Percentiles rank a stretch among this genome's conserved stretches.
phyloP scores from a whole-genome alignment of 768 basidiomycete genomes.

The Psilocybe cubensis region DNA sequence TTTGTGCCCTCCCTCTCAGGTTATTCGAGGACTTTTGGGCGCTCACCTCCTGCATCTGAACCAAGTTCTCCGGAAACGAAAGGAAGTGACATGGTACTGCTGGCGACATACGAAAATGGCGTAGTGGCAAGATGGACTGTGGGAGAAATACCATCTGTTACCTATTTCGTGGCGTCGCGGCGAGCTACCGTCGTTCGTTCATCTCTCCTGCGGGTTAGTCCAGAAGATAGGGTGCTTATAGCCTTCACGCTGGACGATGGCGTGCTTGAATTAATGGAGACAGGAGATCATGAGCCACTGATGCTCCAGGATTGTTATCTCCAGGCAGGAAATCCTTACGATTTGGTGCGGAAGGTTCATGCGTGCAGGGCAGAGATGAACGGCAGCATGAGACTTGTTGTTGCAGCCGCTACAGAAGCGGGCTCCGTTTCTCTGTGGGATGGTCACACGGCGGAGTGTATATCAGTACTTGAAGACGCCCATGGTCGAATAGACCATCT shows the following conservation, averaged over 20 bases:
- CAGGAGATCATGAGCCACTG: slow-evolving; percentile 44
- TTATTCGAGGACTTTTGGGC: slow-evolving; percentile 13
- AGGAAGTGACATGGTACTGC: slow-evolving; percentile 31
- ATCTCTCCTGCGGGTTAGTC: slow-evolving; percentile 50
- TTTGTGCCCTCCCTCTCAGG: slow-evolving; percentile 38
- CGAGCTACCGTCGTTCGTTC: slow-evolving; percentile 48
- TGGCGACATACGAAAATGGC: slow-evolving; percentile 65
- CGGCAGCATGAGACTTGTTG: slow-evolving; percentile 52
- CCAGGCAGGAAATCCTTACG: slow-evolving; percentile 59
- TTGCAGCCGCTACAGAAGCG: slow-evolving; percentile 64
- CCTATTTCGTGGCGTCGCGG: slow-evolving; percentile 47
- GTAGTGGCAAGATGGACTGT: slow-evolving; percentile 58
- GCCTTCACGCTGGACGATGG: slow-evolving; percentile 72
- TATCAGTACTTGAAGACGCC: slow-evolving; percentile 62
- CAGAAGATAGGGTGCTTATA: slow-evolving; percentile 50
- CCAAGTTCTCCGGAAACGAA: slow-evolving; percentile 33
- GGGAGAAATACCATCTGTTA: slow-evolving; percentile 30
- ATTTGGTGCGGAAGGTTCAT: slow-evolving; percentile 56
- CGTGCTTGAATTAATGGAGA: slow-evolving; percentile 62
- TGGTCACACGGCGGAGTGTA: slow-evolving; percentile 61
- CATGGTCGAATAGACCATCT: slow-evolving; percentile 63
- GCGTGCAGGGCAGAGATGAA: slow-evolving; percentile 56
- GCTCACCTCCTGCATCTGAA: slow-evolving; percentile 31
- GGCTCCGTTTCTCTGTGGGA: slow-evolving; percentile 83
- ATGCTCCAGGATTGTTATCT: slow-evolving; percentile 51